phyloP scores from a whole-genome alignment of 2,329 filamentous ascomycete species.

The Calonectria ilicicola region DNA sequence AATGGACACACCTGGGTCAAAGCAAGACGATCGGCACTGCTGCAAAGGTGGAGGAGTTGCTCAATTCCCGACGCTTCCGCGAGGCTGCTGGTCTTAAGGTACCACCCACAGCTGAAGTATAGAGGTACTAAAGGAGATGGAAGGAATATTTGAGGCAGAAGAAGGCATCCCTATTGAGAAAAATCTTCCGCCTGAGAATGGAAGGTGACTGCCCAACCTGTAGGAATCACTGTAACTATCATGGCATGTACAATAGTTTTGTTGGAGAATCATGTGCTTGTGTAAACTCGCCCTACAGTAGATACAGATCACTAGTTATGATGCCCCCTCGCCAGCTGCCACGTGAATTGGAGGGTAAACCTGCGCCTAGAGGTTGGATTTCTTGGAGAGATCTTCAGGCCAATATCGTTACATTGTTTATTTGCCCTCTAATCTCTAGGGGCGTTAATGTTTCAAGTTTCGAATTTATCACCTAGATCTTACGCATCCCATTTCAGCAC shows the following conservation, averaged over 20 bases:
- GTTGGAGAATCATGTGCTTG: constrained; percentile 31
- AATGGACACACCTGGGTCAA: constrained; percentile 69
- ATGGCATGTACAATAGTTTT: constrained; percentile 40
- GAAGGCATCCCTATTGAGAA: not conserved
- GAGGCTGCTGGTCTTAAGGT: constrained; percentile 47
- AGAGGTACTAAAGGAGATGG: not conserved
- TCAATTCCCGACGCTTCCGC: constrained; percentile 64
- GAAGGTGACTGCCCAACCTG: not conserved
- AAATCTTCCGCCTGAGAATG: not conserved
- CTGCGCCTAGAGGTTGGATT: too few relatives aligned
- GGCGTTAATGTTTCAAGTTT: too few relatives aligned
- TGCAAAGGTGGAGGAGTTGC: constrained; percentile 68
- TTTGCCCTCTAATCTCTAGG: not conserved
- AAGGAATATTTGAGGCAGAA: not conserved
- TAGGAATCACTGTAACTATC: constrained; percentile 29
- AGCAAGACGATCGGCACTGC: constrained; percentile 62
- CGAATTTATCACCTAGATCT: not conserved
- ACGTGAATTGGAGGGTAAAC: too few relatives aligned
- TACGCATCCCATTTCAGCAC: not conserved
- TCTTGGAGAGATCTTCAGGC: too few relatives aligned
- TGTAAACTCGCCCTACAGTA: constrained; percentile 33
- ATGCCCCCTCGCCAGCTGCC: too few relatives aligned
- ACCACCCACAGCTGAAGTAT: constrained; percentile 36
- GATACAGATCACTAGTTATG: too few relatives aligned
- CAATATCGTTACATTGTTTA: not conserved